These are phyloP conservation scores for Rosa lucieae DNA, from an alignment of 306 rosid genomes.

Conservation along the genomic window DNA sequence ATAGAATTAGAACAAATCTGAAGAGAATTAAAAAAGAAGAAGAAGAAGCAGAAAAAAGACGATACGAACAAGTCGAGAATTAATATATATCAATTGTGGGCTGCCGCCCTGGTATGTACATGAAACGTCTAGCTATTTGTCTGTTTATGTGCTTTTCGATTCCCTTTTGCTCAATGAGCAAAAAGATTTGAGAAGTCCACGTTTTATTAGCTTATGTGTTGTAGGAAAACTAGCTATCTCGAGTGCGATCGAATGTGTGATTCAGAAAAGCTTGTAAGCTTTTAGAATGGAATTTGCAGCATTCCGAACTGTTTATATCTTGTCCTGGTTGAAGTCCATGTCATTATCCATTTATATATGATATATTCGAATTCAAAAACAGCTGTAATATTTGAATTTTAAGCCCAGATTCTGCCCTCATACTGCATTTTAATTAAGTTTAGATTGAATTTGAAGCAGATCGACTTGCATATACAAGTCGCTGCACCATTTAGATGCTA, in stretches of 20 bases:
- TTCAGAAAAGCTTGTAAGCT: neutral
- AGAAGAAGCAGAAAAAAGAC: neutral
- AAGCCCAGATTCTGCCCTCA: constrained; percentile 1
- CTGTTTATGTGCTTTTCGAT: neutral
- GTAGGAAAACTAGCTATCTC: neutral
- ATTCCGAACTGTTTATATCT: neutral
- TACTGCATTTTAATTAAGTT: too few species aligned
- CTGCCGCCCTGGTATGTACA: neutral
- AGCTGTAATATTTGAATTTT: neutral
- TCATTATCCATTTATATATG: constrained; percentile 19
- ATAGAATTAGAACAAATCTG: neutral
- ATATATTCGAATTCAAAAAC: neutral
- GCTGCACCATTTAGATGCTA: too few species aligned
- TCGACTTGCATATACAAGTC: too few species aligned
- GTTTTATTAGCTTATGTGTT: neutral
- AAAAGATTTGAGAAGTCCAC: neutral
- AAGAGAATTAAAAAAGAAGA: neutral
- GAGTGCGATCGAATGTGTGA: constrained; percentile 26
- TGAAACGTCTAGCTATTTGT: neutral
- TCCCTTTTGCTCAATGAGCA: neutral
- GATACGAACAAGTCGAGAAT: neutral
- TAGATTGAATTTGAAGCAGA: too few species aligned
- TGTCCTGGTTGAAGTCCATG: constrained; percentile 26
- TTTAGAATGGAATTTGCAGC: neutral
- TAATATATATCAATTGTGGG: neutral